Base-by-base conservation (phyloP, 2,329 filamentous ascomycete genomes). In the Alternaria gansuensis region DNA sequence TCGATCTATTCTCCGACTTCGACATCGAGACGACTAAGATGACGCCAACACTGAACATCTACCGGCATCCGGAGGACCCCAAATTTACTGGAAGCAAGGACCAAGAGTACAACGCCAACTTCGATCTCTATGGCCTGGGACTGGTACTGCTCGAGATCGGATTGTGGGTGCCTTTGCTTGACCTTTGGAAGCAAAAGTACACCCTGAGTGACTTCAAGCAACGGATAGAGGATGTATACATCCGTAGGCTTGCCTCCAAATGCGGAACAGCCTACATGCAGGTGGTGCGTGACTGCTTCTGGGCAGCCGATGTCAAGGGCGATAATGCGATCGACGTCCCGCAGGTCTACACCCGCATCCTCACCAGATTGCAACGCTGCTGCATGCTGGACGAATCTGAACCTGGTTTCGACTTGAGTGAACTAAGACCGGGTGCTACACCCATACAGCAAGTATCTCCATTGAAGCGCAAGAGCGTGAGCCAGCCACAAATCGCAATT, bases 211-310 rank as follows among this genome's bases (percentile, higher is more conserved):
- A 87, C 75, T 89, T 89, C 78, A 88, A 88, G 71, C 80, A 85
- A 49, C 80, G 86, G 36, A 80, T 89, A n/a, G 85, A 88, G 71
- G 85, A 84, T 64, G 81, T 88, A 1, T 89, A 87, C 68, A 82
- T 91, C 3, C 83, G 87, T 1, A 85, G 87, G 62, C 79, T 92
- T 2, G 84, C 87, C 0, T 85, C 87, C 3, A 86, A 87, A 71
- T 93, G 90, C 65, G 90, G 90, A 13, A 90, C 87, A 7, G 82
- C 90, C 0, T 94, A 92, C 75, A 89, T 88, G 84, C 89, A 88
- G 70, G 90, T 89, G 0, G 90, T 92, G 2, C 85, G 90, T 70
- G 83, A 86, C 3, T 93, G 90, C 67, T 88, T 90, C 82, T 83
- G 83, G 57, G 88, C 89, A n/a, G 87, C 89, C 2, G 89, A 92